Conservation (phyloP, 2,329 filamentous ascomycete species). For the Phyllosticta citriasiana region DNA sequence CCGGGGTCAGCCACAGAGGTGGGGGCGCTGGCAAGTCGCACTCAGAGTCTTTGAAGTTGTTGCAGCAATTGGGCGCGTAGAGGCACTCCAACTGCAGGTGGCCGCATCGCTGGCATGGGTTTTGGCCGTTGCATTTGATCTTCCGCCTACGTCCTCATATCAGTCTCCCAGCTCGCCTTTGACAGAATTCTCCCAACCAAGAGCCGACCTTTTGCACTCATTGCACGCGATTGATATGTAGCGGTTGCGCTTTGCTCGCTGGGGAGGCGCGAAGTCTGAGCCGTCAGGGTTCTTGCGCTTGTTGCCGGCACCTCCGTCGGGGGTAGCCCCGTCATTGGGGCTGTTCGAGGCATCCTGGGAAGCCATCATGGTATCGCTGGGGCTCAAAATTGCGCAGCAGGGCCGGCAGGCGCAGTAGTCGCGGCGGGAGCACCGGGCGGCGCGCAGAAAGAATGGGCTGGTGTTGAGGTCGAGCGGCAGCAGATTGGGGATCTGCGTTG, state of each 20-base stretch:
- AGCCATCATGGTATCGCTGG: conserved; percentile 14
- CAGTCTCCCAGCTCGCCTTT: neutral
- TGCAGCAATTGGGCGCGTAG: conserved; percentile 61
- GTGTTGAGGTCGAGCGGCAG: neutral
- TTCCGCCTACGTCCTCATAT: conserved; percentile 54
- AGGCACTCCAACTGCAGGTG: conserved; percentile 54
- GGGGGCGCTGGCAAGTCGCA: conserved; percentile 22
- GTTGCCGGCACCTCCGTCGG: conserved; percentile 11
- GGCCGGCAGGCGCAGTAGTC: neutral
- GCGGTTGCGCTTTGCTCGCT: conserved; percentile 53
- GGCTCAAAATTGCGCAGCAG: neutral
- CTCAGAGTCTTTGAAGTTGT: conserved; percentile 84
- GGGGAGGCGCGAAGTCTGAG: conserved; percentile 19
- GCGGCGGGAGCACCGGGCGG: neutral
- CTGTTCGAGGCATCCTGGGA: conserved; percentile 27
- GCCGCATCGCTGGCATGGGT: conserved; percentile 54
- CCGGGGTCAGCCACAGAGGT: conserved; percentile 5
- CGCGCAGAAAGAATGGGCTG: neutral
- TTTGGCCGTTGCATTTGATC: conserved; percentile 59
- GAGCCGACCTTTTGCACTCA: conserved; percentile 26
- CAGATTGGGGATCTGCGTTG: neutral
- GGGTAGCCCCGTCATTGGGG: conserved; percentile 16
- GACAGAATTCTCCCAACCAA: too few relatives aligned
- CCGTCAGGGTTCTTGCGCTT: conserved; percentile 36
- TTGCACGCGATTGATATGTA: conserved; percentile 60